These are phyloP conservation scores for Solanum virginianum DNA, from an alignment of 257 asterid genomes.

Conservation along the genomic window DNA sequence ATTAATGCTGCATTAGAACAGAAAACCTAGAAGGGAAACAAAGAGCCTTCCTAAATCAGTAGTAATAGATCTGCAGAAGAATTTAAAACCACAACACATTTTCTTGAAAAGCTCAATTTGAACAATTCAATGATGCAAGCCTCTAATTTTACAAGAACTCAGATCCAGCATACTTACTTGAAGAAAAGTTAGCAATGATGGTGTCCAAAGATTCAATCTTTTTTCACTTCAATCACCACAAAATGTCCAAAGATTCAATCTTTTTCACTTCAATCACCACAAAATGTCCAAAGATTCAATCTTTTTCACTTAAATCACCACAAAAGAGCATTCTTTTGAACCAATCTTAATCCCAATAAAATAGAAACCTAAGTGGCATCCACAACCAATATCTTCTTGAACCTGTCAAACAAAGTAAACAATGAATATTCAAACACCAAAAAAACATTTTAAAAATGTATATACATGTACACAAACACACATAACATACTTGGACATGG, in stretches of 20 bases:
- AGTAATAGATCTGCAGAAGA: conserved; percentile 35
- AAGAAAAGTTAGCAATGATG: conserved; percentile 1
- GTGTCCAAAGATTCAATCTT: conserved; percentile 11
- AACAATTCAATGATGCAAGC: conserved; percentile 8
- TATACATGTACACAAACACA: background rate
- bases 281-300: conserved; percentile 9
- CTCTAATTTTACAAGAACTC: conserved; percentile 10
- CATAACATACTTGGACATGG: background rate
- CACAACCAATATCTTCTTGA: conserved; percentile 7
- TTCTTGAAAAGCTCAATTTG: background rate
- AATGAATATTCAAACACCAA: background rate
- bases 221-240: conserved; percentile 7
- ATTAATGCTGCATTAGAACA: conserved; percentile 10
- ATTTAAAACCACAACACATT: background rate
- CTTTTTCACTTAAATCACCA: conserved; percentile 7
- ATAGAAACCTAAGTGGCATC: background rate
- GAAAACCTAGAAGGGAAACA: background rate
- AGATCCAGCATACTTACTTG: conserved; percentile 66
- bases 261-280: conserved; percentile 8
- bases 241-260: conserved; percentile 8
- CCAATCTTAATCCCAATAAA: conserved; percentile 1
- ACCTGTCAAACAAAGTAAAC: background rate
- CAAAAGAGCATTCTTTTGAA: background rate
- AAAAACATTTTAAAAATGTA: background rate
- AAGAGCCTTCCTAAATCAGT: conserved; percentile 7